Evolutionary conservation across 352 stramenopile species (phyloP), one percentile per base, ranked within the genome.

Genomic region (Phytophthora hibernalis): DNA sequence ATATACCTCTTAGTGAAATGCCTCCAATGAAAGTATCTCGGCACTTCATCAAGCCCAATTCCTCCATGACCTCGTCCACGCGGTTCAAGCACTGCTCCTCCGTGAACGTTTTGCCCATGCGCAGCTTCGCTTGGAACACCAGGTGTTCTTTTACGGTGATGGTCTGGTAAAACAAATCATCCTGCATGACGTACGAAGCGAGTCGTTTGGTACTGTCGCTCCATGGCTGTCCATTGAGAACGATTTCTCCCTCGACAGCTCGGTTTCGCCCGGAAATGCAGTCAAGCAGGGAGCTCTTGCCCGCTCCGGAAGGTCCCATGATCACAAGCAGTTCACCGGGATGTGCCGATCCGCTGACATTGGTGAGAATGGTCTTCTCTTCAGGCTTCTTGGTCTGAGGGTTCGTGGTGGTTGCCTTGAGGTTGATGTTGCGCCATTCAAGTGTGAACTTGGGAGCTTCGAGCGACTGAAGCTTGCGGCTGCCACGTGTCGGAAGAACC

Each of bases 221-320:
- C 79, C 76, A 87, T 5, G 68, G 67, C 24, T 75, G 59, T 24
- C 74, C 79, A 48, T 85, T 90, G 30, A 98, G 77, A 6, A 54
- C 72, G 28, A 87, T 85, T 0, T 43, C 69, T 16, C 85, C 79
- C 16, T 80, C 74, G 13, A 91, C 90, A 15, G 77, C 73, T 15
- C 62, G 83, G 63, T 98, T 98, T 44, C 94, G 78, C 10, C 94
- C 73, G 0, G 95, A 90, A 54, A 99, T 93, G 18, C 98, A 95
- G 83, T 98, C 93, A 16, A 97, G 85, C 3, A 54, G 47, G 0
- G 47, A 54, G 20, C 89, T 97, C 69, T 98, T 98, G 20, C 93
- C 92, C 13, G 87, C 84, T 7, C 87, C 86, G 0, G 74, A 85
- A 4, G 78, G 78, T 8, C 85, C 85, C 77, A 91, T 91, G 61